Conservation (phyloP, 176 grass and related monocot species). For the Saccharum spontaneum region DNA sequence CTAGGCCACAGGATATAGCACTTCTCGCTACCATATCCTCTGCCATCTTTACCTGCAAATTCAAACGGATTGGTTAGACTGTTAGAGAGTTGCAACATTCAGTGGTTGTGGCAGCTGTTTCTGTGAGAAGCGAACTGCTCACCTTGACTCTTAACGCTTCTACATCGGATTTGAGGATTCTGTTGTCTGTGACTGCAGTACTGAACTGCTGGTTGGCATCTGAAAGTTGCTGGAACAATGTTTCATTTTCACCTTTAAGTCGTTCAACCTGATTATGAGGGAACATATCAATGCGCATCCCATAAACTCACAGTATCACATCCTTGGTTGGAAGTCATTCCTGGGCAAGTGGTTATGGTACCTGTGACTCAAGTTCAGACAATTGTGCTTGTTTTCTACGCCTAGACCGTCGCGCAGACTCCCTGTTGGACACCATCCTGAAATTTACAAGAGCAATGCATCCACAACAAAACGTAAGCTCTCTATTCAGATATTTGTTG, state of each 20-base stretch:
- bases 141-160: constrained; percentile 81
- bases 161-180: constrained; percentile 85
- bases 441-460: constrained; percentile 18
- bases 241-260: constrained; percentile 65
- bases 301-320: background rate
- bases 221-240: constrained; percentile 64
- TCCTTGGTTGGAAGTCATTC: background rate
- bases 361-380: constrained; percentile 73
- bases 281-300: background rate
- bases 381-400: constrained; percentile 78
- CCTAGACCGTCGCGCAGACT: constrained; percentile 80
- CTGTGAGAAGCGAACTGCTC: background rate
- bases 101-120: background rate
- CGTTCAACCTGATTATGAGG: constrained; percentile 59
- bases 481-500: background rate
- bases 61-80: background rate
- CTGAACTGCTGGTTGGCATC: constrained; percentile 77
- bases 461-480: background rate
- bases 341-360: constrained; percentile 4
- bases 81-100: background rate
- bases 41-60: constrained; percentile 80
- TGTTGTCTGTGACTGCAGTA: constrained; percentile 64
- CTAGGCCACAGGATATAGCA: constrained; percentile 58
- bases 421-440: constrained; percentile 94
- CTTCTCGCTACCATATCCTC: constrained; percentile 79